A percentile compares a stretch with the other conserved stretches of the same genome.
Conservation (phyloP, 305 asterid genomes). For the Fraxinus ornus region DNA sequence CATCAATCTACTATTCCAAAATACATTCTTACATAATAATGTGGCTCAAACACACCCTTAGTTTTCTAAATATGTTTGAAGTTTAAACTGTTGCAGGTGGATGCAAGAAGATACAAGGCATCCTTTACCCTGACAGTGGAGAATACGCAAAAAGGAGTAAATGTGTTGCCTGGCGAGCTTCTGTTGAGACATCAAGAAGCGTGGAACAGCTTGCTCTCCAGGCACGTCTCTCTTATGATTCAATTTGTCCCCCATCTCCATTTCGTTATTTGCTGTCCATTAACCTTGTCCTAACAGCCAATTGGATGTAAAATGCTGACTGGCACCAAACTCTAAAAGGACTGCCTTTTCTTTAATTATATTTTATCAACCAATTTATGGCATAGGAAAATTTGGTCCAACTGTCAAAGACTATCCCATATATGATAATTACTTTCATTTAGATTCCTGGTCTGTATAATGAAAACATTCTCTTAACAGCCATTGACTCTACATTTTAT, state of each 20-base stretch:
- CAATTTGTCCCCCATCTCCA: constrained; percentile 7
- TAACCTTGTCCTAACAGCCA: constrained; percentile 5
- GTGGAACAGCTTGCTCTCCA: constrained; percentile 88
- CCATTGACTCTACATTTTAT: constrained; percentile 10
- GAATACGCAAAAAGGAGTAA: constrained; percentile 73
- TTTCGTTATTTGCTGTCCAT: constrained; percentile 10
- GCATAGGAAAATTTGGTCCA: not conserved
- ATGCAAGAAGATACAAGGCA: constrained; percentile 68
- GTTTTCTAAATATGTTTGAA: constrained; percentile 30
- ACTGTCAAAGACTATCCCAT: not conserved
- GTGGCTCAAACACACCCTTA: not conserved
- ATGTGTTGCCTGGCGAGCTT: constrained; percentile 82
- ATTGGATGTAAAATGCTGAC: not conserved
- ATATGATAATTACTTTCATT: not conserved
- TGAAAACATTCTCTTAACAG: constrained; percentile 19
- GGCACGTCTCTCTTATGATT: constrained; percentile 43
- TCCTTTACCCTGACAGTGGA: constrained; percentile 79
- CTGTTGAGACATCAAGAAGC: constrained; percentile 73
- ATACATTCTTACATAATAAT: too few species aligned
- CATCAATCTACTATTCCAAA: too few species aligned
- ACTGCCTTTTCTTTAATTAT: constrained; percentile 8
- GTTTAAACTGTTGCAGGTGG: constrained; percentile 60
- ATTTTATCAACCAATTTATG: constrained; percentile 11
- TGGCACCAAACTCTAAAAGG: constrained; percentile 9
- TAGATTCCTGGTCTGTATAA: constrained; percentile 15